These are phyloP conservation scores for Dillenia suffruticosa DNA, from an alignment of 164 flowering plant genomes.

Conservation along the genomic window DNA sequence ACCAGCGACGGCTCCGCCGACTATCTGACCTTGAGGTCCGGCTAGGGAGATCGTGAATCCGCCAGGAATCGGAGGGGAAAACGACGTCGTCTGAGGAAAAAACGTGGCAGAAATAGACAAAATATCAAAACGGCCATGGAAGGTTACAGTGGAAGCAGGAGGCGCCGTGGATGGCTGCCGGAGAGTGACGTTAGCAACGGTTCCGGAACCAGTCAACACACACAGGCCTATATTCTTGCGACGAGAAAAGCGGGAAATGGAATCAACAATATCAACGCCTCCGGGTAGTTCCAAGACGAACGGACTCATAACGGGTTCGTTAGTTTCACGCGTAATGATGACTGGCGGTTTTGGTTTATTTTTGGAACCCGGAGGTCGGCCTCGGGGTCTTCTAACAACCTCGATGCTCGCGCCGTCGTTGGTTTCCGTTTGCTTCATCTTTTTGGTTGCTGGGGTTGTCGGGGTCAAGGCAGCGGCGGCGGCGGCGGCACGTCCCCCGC, in stretches of 20 bases:
- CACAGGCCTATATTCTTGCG: constrained; percentile 28
- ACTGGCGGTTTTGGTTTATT: constrained; percentile 61
- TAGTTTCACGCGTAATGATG: constrained; percentile 24
- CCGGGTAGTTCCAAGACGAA: constrained; percentile 28
- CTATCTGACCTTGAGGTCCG: constrained; percentile 71
- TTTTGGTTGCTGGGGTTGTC: constrained; percentile 1
- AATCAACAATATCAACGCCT: constrained; percentile 28
- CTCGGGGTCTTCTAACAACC: constrained; percentile 45
- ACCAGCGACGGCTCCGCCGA: constrained; percentile 56
- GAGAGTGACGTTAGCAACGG: constrained; percentile 34
- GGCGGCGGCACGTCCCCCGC: constrained; percentile 12
- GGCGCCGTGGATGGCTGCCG: constrained; percentile 34
- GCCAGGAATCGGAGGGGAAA: constrained; percentile 3
- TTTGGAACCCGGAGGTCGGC: constrained; percentile 69
- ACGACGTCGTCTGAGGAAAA: constrained; percentile 14
- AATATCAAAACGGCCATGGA: constrained; percentile 37
- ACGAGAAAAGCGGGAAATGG: constrained; percentile 34
- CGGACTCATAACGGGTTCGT: constrained; percentile 30
- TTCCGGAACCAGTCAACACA: constrained; percentile 32
- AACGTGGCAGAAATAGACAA: constrained; percentile 30
- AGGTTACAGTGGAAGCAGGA: constrained; percentile 22
- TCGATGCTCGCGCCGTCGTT: constrained; percentile 52
- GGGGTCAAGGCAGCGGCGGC: constrained; percentile 4
- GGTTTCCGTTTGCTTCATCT: background rate
- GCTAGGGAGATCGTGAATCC: constrained; percentile 48